These are phyloP conservation scores for Suillus subalutaceus DNA, from an alignment of 768 basidiomycete species.

Conservation along the genomic window DNA sequence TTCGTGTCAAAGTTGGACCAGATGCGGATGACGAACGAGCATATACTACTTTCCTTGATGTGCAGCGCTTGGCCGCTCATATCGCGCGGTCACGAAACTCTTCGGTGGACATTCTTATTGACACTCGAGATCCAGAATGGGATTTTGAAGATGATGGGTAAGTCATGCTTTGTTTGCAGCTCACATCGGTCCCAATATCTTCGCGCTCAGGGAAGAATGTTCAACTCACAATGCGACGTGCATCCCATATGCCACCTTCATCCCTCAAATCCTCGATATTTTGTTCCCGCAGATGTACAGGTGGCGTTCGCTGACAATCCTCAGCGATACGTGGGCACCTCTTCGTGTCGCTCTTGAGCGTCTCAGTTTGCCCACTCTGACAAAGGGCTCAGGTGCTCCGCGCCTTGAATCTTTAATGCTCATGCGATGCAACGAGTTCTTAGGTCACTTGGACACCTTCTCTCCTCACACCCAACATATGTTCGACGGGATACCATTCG, in stretches of 20 bases:
- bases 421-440: constrained; percentile 64
- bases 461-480: constrained; percentile 42
- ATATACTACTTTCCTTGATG: constrained; percentile 31
- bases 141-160: constrained; percentile 57
- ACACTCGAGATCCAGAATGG: constrained; percentile 62
- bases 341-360: constrained; percentile 53
- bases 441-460: constrained; percentile 48
- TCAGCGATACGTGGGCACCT: constrained; percentile 60
- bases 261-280: constrained; percentile 36
- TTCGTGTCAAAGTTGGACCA: not conserved
- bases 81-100: constrained; percentile 50
- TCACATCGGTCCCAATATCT: not conserved
- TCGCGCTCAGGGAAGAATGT: constrained; percentile 13
- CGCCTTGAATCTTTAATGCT: constrained; percentile 53
- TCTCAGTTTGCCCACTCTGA: constrained; percentile 40
- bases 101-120: constrained; percentile 58
- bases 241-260: constrained; percentile 15
- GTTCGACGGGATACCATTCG: constrained; percentile 37
- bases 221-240: not conserved
- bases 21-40: not conserved
- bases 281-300: constrained; percentile 54
- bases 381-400: constrained; percentile 34
- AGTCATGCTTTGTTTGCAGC: constrained; percentile 6
- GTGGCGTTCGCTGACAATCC: constrained; percentile 55
- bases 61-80: constrained; percentile 42